Evolutionary conservation across 345 rosid species (phyloP).

Genomic region (Diplotaxis tenuifolia): DNA sequence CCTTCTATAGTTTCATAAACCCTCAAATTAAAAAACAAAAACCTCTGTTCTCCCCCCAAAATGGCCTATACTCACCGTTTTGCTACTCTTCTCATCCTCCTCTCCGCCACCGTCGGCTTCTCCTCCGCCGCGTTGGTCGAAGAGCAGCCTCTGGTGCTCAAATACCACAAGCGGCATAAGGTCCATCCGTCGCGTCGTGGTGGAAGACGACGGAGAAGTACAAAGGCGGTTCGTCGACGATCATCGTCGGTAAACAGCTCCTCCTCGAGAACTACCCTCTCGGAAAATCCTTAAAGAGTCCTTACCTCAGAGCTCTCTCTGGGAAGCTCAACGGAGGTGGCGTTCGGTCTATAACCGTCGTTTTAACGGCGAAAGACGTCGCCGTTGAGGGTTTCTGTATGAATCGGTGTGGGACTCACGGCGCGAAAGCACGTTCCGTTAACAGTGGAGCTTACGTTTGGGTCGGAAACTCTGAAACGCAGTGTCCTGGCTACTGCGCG

Average conservation of each 20-base stretch:
- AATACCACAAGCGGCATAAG: conserved; percentile 48
- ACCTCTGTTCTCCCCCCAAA: not conserved
- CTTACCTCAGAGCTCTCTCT: conserved; percentile 60
- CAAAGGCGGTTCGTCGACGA: conserved; percentile 47
- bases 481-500: conserved; percentile 90
- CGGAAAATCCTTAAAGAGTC: conserved; percentile 53
- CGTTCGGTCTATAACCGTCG: conserved; percentile 50
- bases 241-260: conserved; percentile 56
- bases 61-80: conserved; percentile 24
- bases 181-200: conserved; percentile 69
- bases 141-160: conserved; percentile 40
- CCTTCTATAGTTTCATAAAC: not conserved
- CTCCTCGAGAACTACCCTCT: conserved; percentile 58
- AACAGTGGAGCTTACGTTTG: conserved; percentile 56
- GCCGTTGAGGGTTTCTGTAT: conserved; percentile 77
- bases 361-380: conserved; percentile 76
- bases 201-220: conserved; percentile 84
- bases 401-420: conserved; percentile 83
- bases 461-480: conserved; percentile 88
- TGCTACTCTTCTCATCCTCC: conserved; percentile 17
- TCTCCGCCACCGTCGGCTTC: conserved; percentile 19
- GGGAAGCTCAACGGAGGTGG: conserved; percentile 38
- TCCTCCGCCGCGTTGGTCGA: conserved; percentile 26
- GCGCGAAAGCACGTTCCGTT: conserved; percentile 28
- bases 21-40: not conserved